Base-by-base conservation (phyloP, 2,329 filamentous ascomycete species). In the Lasiodiplodia gonubiensis region DNA sequence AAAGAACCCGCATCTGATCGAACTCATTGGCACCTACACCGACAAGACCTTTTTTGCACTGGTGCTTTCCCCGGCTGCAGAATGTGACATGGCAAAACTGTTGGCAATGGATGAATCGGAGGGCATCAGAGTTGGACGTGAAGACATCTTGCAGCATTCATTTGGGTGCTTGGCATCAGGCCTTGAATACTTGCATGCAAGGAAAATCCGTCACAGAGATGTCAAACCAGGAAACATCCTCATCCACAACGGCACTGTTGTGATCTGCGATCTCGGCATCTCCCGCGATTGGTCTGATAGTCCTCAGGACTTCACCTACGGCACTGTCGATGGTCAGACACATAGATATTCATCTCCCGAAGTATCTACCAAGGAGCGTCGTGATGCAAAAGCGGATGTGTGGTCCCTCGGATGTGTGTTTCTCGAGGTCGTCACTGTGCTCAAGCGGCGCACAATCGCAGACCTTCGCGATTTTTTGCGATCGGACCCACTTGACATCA, bases 161-260 rank as follows among this genome's bases (percentile, higher is more conserved):
- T 49, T 61, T 49, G 57, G 57, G 2, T 61, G 57, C 25, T 27
- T 61, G 14, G 42, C 25, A 16, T 25, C 23, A 2, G 57, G 33
- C 4, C 4, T 61, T 7, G 2, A 25, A 2, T 35, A 61, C 14
- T n/a, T 61, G n/a, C 57, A 61, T 16, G 5, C 4, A 0, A 35
- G 4, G 6, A 16, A 61, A 11, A 35, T 61, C 5, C 33, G 57
- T 2, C 57, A 61, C 25, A 48, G 21, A 4, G 57, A 61, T 10
- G 21, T 61, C n/a, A 61, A 61, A 14, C 57, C 57, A 0, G 46
- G 39, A 3, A 61, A 61, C 23, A 49, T 61, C 8, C 42, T 61
- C 0, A 27, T 61, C 16, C n/a, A 61, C 14, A 10, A 27, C 11
- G 27, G 21, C 2, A 16, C 7, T 2, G 18, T 49, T 4, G 16